phyloP scores from a whole-genome alignment of 768 basidiomycete species.

The Coprinopsis cinerea region DNA sequence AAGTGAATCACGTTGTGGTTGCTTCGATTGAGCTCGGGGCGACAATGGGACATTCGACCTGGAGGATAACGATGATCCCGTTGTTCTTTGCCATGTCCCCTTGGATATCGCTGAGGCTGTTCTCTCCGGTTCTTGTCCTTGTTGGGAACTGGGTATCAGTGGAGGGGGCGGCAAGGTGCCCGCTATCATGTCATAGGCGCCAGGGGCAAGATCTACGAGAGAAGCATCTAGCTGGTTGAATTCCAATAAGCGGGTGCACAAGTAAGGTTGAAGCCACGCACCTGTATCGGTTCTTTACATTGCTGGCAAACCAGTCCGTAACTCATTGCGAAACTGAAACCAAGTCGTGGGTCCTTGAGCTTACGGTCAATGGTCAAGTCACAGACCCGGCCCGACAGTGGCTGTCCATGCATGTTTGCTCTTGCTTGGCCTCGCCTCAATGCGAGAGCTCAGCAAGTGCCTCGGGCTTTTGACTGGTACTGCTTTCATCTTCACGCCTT shows the following conservation, averaged over 20 bases:
- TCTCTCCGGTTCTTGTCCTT: conserved; percentile 38
- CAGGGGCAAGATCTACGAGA: conserved; percentile 78
- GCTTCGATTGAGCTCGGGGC: conserved; percentile 54
- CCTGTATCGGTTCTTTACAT: conserved; percentile 88
- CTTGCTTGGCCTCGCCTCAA: no score
- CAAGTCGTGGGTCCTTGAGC: not conserved
- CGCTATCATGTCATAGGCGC: conserved; percentile 82
- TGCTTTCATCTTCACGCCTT: no score
- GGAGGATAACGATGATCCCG: conserved; percentile 31
- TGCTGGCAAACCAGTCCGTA: conserved; percentile 67
- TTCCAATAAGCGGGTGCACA: conserved; percentile 12
- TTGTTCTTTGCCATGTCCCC: conserved; percentile 58
- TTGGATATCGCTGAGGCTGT: conserved; percentile 47
- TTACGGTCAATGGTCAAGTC: not conserved
- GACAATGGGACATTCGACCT: conserved; percentile 35
- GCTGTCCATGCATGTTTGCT: no score
- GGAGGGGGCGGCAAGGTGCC: conserved; percentile 53
- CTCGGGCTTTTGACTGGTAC: no score
- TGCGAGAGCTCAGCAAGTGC: no score
- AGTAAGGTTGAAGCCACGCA: conserved; percentile 22
- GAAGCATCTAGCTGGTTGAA: conserved; percentile 75
- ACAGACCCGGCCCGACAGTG: no score
- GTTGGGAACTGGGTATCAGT: conserved; percentile 20
- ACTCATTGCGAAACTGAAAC: conserved; percentile 34
- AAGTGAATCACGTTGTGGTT: conserved; percentile 45